Evolutionary conservation across 768 basidiomycete species (phyloP).

Genomic region (Trametes punicea): DNA sequence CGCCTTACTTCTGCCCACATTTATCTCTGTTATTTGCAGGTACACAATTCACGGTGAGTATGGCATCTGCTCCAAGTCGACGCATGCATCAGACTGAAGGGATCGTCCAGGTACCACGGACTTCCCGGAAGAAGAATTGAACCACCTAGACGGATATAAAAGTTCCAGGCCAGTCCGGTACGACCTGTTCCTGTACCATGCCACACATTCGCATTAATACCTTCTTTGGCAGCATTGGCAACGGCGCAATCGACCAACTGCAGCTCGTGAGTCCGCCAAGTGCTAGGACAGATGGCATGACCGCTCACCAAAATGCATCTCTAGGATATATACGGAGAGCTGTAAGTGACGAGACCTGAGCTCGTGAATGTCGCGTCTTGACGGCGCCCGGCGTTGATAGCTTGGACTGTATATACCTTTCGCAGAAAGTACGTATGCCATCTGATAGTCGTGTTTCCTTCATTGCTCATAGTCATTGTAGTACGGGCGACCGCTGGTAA

Average conservation of each 20-base stretch:
- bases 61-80: too few species aligned
- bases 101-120: constrained; percentile 62
- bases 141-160: constrained; percentile 86
- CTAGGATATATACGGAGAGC: constrained; percentile 95
- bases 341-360: constrained; percentile 62
- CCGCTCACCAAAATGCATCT: neutral
- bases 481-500: constrained; percentile 75
- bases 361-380: neutral
- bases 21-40: constrained; percentile 22
- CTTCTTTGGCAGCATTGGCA: constrained; percentile 64
- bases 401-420: constrained; percentile 95
- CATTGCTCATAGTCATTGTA: constrained; percentile 26
- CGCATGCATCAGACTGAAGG: too few species aligned
- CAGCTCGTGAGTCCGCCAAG: constrained; percentile 55
- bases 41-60: constrained; percentile 85
- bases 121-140: constrained; percentile 76
- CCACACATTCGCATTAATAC: neutral
- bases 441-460: neutral
- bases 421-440: constrained; percentile 70
- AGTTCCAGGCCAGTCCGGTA: constrained; percentile 77
- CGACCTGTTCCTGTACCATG: neutral
- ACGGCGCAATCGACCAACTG: constrained; percentile 92
- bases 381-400: constrained; percentile 33
- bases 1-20: neutral
- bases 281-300: too few species aligned